phyloP scores from a whole-genome alignment of 2,329 filamentous ascomycete species.

The Sporothrix phasma region DNA sequence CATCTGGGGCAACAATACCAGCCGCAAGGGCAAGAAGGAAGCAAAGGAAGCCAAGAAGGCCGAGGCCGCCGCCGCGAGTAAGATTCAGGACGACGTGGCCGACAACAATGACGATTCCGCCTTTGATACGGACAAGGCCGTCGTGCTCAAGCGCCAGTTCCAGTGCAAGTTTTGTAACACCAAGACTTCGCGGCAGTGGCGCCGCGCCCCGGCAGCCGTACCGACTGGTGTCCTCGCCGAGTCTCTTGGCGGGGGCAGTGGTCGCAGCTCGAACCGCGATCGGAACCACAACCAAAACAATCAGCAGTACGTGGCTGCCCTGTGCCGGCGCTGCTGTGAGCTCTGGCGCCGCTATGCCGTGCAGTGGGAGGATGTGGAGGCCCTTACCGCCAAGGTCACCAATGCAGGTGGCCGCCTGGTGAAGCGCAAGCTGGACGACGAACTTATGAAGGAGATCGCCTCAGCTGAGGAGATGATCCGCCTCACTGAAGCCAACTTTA shows the following conservation, averaged over 20 bases:
- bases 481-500: slow-evolving; percentile 25
- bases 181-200: slow-evolving; percentile 77
- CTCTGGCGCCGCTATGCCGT: slow-evolving; percentile 94
- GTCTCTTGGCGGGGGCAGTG: slow-evolving; percentile 51
- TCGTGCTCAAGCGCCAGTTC: slow-evolving; percentile 69
- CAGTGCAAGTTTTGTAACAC: slow-evolving; percentile 88
- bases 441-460: slow-evolving; percentile 65
- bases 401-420: slow-evolving; percentile 70
- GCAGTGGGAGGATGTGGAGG: slow-evolving; percentile 89
- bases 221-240: slow-evolving; percentile 28
- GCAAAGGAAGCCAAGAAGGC: slow-evolving; percentile 66
- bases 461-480: slow-evolving; percentile 53
- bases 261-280: slow-evolving; percentile 63
- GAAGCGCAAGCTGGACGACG: slow-evolving; percentile 87
- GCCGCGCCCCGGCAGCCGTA: slow-evolving; percentile 70
- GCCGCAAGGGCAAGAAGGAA: slow-evolving; percentile 84
- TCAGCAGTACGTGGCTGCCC: slow-evolving; percentile 60
- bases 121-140: slow-evolving; percentile 81
- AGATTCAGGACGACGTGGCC: slow-evolving; percentile 83
- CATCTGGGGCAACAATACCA: slow-evolving; percentile 82
- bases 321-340: slow-evolving; percentile 84
- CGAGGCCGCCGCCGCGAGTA: slow-evolving; percentile 55
- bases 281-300: slow-evolving; percentile 43
- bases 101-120: slow-evolving; percentile 91
- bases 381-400: slow-evolving; percentile 77